A percentile compares a stretch with the other conserved stretches of the same genome.
Evolutionary conservation across 176 grass and related monocot genomes (phyloP).

Genomic region (Oryza brachyantha): DNA sequence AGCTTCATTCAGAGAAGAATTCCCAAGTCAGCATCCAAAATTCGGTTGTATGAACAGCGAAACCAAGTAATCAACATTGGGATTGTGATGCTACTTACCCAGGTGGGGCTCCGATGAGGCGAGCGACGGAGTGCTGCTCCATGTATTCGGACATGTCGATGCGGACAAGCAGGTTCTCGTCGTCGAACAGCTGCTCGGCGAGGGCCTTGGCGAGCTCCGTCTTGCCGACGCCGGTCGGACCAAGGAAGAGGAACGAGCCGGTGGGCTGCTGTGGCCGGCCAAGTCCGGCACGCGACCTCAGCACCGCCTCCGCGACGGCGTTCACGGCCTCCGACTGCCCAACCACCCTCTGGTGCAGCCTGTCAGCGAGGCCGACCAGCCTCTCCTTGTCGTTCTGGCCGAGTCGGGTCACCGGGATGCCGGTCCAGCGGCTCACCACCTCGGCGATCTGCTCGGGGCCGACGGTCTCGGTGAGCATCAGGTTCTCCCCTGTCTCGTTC

Average conservation of each 20-base stretch:
- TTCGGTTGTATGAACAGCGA: neutral
- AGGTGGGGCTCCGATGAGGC: slow-evolving; percentile 86
- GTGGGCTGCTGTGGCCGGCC: slow-evolving; percentile 88
- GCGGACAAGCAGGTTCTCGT: slow-evolving; percentile 90
- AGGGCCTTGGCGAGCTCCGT: slow-evolving; percentile 96
- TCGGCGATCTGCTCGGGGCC: slow-evolving; percentile 78
- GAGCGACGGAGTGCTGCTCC: slow-evolving; percentile 93
- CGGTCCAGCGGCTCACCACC: slow-evolving; percentile 84
- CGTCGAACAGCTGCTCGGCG: slow-evolving; percentile 89
- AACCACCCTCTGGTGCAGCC: slow-evolving; percentile 66
- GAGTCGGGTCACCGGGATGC: slow-evolving; percentile 81
- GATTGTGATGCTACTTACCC: slow-evolving; percentile 40
- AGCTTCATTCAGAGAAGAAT: slow-evolving; percentile 31
- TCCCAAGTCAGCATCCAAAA: slow-evolving; percentile 14
- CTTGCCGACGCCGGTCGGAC: slow-evolving; percentile 89
- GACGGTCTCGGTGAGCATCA: slow-evolving; percentile 79
- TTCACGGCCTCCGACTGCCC: slow-evolving; percentile 60
- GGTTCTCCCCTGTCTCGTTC: slow-evolving; percentile 65
- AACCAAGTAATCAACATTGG: neutral
- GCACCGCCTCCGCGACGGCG: slow-evolving; percentile 79
- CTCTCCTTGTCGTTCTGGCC: slow-evolving; percentile 82
- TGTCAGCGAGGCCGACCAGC: slow-evolving; percentile 58
- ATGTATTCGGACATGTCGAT: slow-evolving; percentile 98
- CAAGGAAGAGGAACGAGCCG: slow-evolving; percentile 89
- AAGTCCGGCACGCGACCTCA: slow-evolving; percentile 80